Conservation (phyloP, 1,284 basidiomycete genomes). For the Ganoderma meredithae region DNA sequence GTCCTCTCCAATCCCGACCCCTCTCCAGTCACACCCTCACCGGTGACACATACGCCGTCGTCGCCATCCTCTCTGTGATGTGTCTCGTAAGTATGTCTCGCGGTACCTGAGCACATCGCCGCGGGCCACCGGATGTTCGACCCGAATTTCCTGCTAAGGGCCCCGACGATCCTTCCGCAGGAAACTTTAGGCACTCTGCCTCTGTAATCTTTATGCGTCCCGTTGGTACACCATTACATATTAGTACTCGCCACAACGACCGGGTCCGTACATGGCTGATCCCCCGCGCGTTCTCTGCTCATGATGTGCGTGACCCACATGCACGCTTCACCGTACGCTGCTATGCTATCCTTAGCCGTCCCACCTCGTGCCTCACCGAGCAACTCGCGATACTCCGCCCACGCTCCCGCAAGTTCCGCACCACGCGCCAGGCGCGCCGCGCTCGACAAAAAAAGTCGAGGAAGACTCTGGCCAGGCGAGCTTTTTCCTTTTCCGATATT, state of each 20-base stretch:
- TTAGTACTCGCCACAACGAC: neutral
- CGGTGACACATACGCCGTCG: neutral
- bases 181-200: slow-evolving; percentile 8
- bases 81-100: neutral
- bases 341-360: neutral
- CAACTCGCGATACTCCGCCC: neutral
- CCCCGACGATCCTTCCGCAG: slow-evolving; percentile 18
- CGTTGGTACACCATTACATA: slow-evolving; percentile 13
- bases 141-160: slow-evolving; percentile 15
- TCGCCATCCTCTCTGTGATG: slow-evolving; percentile 8
- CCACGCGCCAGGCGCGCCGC: neutral
- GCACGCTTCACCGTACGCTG: neutral
- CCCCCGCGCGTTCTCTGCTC: slow-evolving; percentile 4
- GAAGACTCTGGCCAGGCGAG: neutral
- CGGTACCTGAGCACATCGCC: slow-evolving; percentile 15
- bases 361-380: neutral
- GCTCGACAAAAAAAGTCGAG: neutral
- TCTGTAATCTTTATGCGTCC: slow-evolving; percentile 7
- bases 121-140: slow-evolving; percentile 15
- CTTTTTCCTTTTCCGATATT: slow-evolving; percentile 18
- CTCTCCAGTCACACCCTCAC: slow-evolving; percentile 3
- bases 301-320: slow-evolving; percentile 3
- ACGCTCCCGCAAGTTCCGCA: neutral
- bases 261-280: slow-evolving; percentile 10
- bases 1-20: slow-evolving; percentile 4